Base-by-base conservation (phyloP, 2,329 filamentous ascomycete species). In the Tolypocladium endophyticum region DNA sequence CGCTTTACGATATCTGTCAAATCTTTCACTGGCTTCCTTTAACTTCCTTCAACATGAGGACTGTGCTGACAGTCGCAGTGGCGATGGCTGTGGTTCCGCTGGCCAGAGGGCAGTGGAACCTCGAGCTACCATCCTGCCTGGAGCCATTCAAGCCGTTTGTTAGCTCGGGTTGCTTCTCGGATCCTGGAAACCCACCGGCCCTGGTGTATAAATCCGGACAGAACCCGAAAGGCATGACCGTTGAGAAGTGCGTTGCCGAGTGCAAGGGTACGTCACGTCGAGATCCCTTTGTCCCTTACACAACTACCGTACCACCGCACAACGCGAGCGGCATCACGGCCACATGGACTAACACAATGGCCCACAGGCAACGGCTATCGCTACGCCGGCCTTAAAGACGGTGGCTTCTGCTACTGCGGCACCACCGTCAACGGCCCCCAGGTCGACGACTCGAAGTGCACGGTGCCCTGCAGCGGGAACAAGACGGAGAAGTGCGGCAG, bases 371-470 rank as follows among this genome's bases (percentile, higher is more conserved):
- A 81, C 63, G 74, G 76, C 52, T 82, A 76, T 69, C 73, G 77
- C 56, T 79, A 81, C 62, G 77, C 79, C 63, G 79, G 79, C 59
- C 74, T 82, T 39, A 74, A 76, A 62, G 81, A 79, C 69, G 77
- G 81, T 61, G 79, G 79, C 60, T 71, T 76, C 50, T 83, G 82
- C 72, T 83, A 81, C 69, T 79, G 80, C 63, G 76, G 79, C 38
- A 72, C 80, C 62, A 79, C 78, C 35, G 75, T 81, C 62, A 71
- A 81, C 63, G 78, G 78, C n/a, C 79, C 82, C 65, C 76, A 76
- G 63, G 69, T 87, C 20, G 68, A 74, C 3, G 76, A 79, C 25
- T 73, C 79, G 20, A 76, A 83, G 43, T 88, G 87, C 65, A 83
- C 77, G 68, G 82, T 84, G 59, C 73, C 80, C 12, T 80, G 84